Evolutionary conservation across 345 rosid species (phyloP).

Genomic region (Rhizophora mangle): DNA sequence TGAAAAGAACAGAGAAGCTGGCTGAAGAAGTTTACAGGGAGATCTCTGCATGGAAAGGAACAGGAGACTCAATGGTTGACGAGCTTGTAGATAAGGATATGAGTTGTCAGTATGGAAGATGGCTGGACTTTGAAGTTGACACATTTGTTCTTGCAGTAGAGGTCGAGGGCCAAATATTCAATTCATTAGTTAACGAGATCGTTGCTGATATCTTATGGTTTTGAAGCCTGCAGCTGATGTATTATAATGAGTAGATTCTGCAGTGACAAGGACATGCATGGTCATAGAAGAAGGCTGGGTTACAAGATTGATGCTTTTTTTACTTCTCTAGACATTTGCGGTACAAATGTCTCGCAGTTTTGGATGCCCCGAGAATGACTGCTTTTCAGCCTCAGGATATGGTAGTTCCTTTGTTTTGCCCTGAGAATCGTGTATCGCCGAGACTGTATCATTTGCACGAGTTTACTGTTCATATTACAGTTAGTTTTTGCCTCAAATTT

Average conservation of each 20-base stretch:
- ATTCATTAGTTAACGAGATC: conserved; percentile 61
- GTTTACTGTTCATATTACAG: not conserved
- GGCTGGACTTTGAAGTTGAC: conserved; percentile 75
- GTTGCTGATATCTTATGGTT: conserved; percentile 41
- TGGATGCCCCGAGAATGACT: not conserved
- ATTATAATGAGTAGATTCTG: conserved; percentile 7
- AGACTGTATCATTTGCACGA: not conserved
- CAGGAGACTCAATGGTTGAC: conserved; percentile 83
- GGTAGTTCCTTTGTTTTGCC: not conserved
- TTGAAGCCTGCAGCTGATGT: conserved; percentile 8
- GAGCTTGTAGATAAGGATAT: conserved; percentile 91
- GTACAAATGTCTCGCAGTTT: conserved; percentile 33
- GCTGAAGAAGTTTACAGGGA: conserved; percentile 74
- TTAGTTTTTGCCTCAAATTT: conserved; percentile 4
- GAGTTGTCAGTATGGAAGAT: conserved; percentile 75
- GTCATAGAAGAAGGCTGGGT: conserved; percentile 66
- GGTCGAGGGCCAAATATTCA: conserved; percentile 51
- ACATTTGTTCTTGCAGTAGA: conserved; percentile 56
- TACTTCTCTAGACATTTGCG: conserved; percentile 54
- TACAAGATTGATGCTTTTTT: conserved; percentile 59
- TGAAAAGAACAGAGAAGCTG: conserved; percentile 52
- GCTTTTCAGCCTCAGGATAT: not conserved
- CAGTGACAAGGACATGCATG: not conserved
- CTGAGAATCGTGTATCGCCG: not conserved
- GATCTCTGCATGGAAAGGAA: conserved; percentile 56